Evolutionary conservation across 495 filamentous ascomycete genomes (phyloP).

Genomic region (Lasiosphaeria miniovina): DNA sequence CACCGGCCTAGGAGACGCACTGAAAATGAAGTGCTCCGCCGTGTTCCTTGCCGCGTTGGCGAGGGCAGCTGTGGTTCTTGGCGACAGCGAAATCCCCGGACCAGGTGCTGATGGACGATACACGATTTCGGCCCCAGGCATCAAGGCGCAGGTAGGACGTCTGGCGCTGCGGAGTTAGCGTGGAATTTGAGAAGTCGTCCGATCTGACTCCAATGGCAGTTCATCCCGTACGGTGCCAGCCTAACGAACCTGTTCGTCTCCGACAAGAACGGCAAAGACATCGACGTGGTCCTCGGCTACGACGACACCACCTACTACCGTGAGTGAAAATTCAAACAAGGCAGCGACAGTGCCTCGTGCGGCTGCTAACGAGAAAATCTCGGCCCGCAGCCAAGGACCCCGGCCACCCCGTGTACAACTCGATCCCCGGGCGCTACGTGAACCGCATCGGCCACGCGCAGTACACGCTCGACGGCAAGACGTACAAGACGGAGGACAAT

Average conservation of each 20-base stretch:
- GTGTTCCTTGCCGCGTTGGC: conserved; percentile 19
- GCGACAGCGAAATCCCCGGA: conserved; percentile 10
- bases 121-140: conserved; percentile 48
- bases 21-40: conserved; percentile 18
- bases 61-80: conserved; percentile 9
- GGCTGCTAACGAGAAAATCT: background rate
- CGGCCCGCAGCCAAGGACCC: conserved; percentile 39
- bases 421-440: conserved; percentile 53
- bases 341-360: background rate
- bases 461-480: conserved; percentile 51
- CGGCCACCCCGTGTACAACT: conserved; percentile 50
- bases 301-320: conserved; percentile 51
- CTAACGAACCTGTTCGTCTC: conserved; percentile 58
- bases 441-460: conserved; percentile 54
- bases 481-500: conserved; percentile 49
- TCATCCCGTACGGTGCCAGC: conserved; percentile 54
- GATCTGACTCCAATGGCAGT: conserved; percentile 30
- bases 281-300: conserved; percentile 54
- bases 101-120: conserved; percentile 43
- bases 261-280: conserved; percentile 53
- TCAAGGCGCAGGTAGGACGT: conserved; percentile 48
- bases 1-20: background rate
- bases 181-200: conserved; percentile 13
- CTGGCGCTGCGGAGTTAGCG: background rate
- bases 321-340: conserved; percentile 21